Evolutionary conservation across 2,329 filamentous ascomycete genomes (phyloP), one percentile per base, ranked within the genome.

Genomic region (Coniella vitis): DNA sequence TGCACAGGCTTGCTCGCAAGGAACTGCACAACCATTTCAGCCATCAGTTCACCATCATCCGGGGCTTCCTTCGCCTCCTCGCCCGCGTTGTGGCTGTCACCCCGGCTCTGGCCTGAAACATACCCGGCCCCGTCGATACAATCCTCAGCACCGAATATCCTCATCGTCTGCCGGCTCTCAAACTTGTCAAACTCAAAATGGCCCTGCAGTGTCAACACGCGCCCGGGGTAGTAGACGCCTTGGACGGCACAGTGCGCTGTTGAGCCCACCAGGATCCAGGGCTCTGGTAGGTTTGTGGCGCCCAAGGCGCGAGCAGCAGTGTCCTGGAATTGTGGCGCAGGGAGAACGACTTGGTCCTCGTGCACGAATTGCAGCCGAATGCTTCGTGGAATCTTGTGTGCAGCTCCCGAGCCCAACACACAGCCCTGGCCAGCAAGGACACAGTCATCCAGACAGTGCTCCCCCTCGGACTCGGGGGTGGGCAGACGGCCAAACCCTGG

Each of bases 151-250:
- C 49, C 45, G 20, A 52, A 48, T 12, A 52, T 52, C 8, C 46
- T 52, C 34, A 37, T 45, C 12, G 48, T 51, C 13, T 51, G 38
- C 12, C 34, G 44, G 19, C 19, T 43, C 29, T 51, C 35, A 16
- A 51, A 51, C 7, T 46, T 40, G 39, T 51, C 48, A 42, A 51
- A 51, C 29, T 51, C 48, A 20, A 51, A 51, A 35, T 51, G 48
- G 1, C 48, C 48, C n/a, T 51, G 48, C 14, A 51, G 20, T 12
- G 48, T 51, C 21, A 51, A 35, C 22, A 51, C 48, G 3, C 45
- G 38, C 4, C 48, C 48, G 20, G 44, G 39, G 9, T 35, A 39
- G 14, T 51, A 51, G 7, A 51, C n/a, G 2, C 48, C 48, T n/a
- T 46, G 39, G 12, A 51, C 48, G 14, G 31, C 31, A 34, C 48